A percentile compares a stretch with the other conserved stretches of the same genome.
These are phyloP conservation scores for Scedosporium dehoogii DNA, from an alignment of 2,329 filamentous ascomycete species.

Conservation along the genomic window DNA sequence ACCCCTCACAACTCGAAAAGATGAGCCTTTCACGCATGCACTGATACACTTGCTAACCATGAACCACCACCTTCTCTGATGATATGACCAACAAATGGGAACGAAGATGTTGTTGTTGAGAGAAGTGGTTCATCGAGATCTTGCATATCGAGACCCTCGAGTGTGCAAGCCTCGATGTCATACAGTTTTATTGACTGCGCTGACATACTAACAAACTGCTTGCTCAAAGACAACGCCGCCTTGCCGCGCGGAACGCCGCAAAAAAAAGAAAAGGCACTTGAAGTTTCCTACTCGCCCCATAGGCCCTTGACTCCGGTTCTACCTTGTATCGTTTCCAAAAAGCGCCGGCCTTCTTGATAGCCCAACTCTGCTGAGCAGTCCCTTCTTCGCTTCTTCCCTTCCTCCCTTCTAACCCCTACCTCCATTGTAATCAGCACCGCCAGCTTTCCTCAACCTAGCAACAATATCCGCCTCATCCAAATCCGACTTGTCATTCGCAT, in stretches of 20 bases:
- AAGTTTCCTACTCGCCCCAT: neutral
- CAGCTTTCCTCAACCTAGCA: constrained; percentile 50
- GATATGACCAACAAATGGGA: too few relatives aligned
- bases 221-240: neutral
- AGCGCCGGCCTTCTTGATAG: neutral
- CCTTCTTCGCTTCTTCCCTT: neutral
- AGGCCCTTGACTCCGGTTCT: neutral
- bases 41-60: too few relatives aligned
- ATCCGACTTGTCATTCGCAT: constrained; percentile 50
- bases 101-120: too few relatives aligned
- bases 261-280: too few relatives aligned
- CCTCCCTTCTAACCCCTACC: constrained; percentile 37
- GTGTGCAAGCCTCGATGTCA: neutral
- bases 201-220: neutral
- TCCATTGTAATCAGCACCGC: constrained; percentile 63
- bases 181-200: neutral
- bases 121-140: too few relatives aligned
- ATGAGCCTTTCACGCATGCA: too few relatives aligned
- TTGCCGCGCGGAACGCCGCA: neutral
- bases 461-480: constrained; percentile 54
- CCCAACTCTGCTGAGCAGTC: neutral
- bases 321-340: neutral
- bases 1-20: too few relatives aligned
- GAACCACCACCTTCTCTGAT: too few relatives aligned
- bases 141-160: too few relatives aligned